Percentiles rank a stretch among this genome's conserved stretches.
Evolutionary conservation across 768 basidiomycete genomes (phyloP).

Genomic region (Phlebiopsis gigantea): DNA sequence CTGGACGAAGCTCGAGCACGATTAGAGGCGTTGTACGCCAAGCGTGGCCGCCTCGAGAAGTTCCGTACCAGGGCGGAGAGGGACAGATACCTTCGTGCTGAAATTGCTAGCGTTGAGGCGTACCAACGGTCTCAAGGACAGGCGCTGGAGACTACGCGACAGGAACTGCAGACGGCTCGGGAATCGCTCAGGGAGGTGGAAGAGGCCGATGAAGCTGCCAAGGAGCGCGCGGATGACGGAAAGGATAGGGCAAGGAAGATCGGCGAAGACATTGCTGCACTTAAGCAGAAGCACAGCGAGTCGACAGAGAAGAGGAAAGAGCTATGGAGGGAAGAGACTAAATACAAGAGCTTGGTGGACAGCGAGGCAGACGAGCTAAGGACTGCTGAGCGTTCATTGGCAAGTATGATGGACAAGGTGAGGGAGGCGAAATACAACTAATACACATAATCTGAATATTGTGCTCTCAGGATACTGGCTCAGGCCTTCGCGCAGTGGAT

Average conservation of each 20-base stretch:
- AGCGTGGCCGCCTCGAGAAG: constrained; percentile 83
- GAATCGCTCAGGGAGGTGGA: constrained; percentile 53
- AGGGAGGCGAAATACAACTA: not conserved
- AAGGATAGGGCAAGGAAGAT: constrained; percentile 51
- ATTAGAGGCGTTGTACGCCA: constrained; percentile 74
- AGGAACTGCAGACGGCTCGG: constrained; percentile 44
- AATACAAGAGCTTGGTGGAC: constrained; percentile 69
- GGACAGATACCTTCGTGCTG: constrained; percentile 75
- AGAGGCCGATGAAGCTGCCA: constrained; percentile 48
- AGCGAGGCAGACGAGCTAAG: constrained; percentile 79
- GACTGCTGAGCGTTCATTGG: constrained; percentile 70
- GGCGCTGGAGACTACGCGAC: constrained; percentile 48
- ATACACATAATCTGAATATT: not conserved
- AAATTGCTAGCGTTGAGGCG: constrained; percentile 64
- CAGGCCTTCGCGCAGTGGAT: constrained; percentile 82
- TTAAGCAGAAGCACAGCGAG: constrained; percentile 67
- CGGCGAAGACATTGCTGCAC: constrained; percentile 47
- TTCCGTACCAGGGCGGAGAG: constrained; percentile 82
- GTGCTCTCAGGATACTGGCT: constrained; percentile 72
- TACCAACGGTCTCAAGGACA: constrained; percentile 52
- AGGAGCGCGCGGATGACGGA: constrained; percentile 61
- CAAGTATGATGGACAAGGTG: constrained; percentile 96
- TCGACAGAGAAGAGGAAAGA: constrained; percentile 84
- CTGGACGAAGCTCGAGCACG: constrained; percentile 73
- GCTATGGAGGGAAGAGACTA: constrained; percentile 92